phyloP scores from a whole-genome alignment of 2,329 filamentous ascomycete species.

The Fusarium vanettenii region DNA sequence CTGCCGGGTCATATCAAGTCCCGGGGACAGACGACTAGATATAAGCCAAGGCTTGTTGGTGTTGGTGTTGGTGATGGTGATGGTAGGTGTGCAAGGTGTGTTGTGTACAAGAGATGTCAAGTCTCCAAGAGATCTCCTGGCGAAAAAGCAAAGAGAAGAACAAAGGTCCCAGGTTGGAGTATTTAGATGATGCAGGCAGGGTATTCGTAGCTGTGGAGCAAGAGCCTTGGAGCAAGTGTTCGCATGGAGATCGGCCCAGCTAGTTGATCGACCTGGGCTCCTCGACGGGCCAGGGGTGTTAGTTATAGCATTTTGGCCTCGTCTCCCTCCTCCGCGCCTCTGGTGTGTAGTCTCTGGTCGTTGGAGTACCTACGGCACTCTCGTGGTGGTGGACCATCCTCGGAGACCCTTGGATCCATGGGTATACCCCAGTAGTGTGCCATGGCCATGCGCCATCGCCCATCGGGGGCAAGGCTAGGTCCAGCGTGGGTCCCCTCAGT shows the following conservation, averaged over 20 bases:
- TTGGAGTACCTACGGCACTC: not conserved
- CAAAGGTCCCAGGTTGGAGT: slow-evolving; percentile 25
- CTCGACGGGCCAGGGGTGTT: slow-evolving; percentile 33
- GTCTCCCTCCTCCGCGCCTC: slow-evolving; percentile 25
- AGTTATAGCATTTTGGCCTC: slow-evolving; percentile 28
- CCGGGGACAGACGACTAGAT: slow-evolving; percentile 11
- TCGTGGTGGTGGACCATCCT: slow-evolving; percentile 1
- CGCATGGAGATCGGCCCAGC: slow-evolving; percentile 43
- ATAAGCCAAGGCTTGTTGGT: slow-evolving; percentile 20
- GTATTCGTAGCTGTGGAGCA: slow-evolving; percentile 39
- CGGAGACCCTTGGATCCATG: slow-evolving; percentile 19
- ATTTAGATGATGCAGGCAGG: slow-evolving; percentile 37
- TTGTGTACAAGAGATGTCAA: not conserved
- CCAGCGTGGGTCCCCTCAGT: slow-evolving; percentile 18
- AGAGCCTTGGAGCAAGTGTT: slow-evolving; percentile 41
- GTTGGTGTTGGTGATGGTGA: not conserved
- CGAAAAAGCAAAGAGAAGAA: slow-evolving; percentile 11
- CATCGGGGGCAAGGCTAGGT: slow-evolving; percentile 9
- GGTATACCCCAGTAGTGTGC: slow-evolving; percentile 9
- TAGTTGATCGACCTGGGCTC: slow-evolving; percentile 38
- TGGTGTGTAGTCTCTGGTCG: slow-evolving; percentile 14
- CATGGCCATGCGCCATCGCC: slow-evolving; percentile 6
- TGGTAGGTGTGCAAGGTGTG: not conserved
- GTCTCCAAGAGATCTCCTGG: slow-evolving; percentile 9
- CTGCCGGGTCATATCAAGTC: slow-evolving; percentile 31